Base-by-base conservation (phyloP, 192 early-diverging fungal species). In the Podila horticola region DNA sequence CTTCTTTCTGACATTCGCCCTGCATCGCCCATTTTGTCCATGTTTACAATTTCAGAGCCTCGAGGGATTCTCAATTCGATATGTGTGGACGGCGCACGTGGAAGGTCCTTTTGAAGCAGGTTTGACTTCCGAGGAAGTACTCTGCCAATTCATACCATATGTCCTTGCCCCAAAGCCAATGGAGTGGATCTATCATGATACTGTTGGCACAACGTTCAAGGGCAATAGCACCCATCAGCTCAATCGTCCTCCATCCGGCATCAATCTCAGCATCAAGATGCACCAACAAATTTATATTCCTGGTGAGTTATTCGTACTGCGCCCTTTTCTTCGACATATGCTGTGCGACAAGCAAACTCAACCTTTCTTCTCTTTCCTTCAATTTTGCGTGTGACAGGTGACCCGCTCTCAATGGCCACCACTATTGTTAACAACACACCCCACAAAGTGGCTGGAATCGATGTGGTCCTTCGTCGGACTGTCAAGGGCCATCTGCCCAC, bases 231-330 rank as follows among this genome's bases (percentile, higher is more conserved):
- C 77, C 22, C 62, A 72, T 45, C 77, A 81, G 33, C 62, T 81
- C 45, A 65, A 81, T 30, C 72, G 72, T 20, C 60, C 62, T 3
- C 59, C 58, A 2, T 33, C 62, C 2, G 77, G 77, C 20, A 81
- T 81, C 17, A 61, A 62, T 13, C 29, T 81, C 38, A 63, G 34
- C 26, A 72, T 81, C 57, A 81, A 73, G 29, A 81, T 81, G 77
- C 77, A 73, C 26, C 77, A 81, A 55, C 77, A 81, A 29, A 69
- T 81, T 28, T 81, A 81, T 66, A 66, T 81, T 45, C 77, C 77
- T 30, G 75, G 75, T 71, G 66, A 6, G 55, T 58, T 34, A 41
- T 36, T 30, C 0, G 28, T 45, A 31, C 31, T 19, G 55, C 11
- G 20, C 29, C 34, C 11, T 33, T 28, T 38, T 45, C 34, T 64